Percentiles rank a stretch among this genome's conserved stretches.
These are phyloP conservation scores for Zopfia rhizophila DNA, from an alignment of 2,329 filamentous ascomycete genomes.

Conservation along the genomic window DNA sequence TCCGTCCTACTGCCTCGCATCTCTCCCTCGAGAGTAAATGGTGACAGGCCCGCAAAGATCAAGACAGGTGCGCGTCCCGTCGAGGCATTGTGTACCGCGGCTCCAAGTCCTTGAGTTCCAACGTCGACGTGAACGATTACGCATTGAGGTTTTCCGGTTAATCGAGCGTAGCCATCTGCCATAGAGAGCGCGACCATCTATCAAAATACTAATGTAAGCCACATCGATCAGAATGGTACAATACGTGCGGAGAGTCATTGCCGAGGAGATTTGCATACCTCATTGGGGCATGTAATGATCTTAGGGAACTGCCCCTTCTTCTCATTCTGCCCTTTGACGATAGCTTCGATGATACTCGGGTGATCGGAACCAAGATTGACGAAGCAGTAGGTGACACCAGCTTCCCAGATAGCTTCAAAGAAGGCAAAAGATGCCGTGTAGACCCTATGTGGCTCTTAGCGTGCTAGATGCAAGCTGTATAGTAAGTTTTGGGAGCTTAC, in stretches of 20 bases:
- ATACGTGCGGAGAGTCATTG: too few species aligned
- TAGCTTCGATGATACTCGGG: slow-evolving; percentile 81
- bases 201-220: too few species aligned
- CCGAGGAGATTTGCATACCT: too few species aligned
- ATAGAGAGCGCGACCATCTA: slow-evolving; percentile 87
- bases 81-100: slow-evolving; percentile 82
- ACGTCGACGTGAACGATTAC: slow-evolving; percentile 86
- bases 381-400: slow-evolving; percentile 60
- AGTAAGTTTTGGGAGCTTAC: not conserved
- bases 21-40: slow-evolving; percentile 81
- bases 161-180: slow-evolving; percentile 79
- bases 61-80: slow-evolving; percentile 78
- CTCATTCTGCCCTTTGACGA: slow-evolving; percentile 78
- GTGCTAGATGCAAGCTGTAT: not conserved
- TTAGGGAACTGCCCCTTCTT: slow-evolving; percentile 72
- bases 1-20: slow-evolving; percentile 77
- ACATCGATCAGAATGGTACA: too few species aligned
- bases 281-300: slow-evolving; percentile 83
- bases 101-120: slow-evolving; percentile 80
- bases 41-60: slow-evolving; percentile 81
- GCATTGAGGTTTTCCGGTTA: slow-evolving; percentile 77
- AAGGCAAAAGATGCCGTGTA: slow-evolving; percentile 85
- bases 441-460: slow-evolving; percentile 35
- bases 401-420: slow-evolving; percentile 81
- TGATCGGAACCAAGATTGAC: slow-evolving; percentile 78